A percentile compares a stretch with the other conserved stretches of the same genome.
Conservation (phyloP, 1,284 basidiomycete species). For the Anthracocystis walkeri region DNA sequence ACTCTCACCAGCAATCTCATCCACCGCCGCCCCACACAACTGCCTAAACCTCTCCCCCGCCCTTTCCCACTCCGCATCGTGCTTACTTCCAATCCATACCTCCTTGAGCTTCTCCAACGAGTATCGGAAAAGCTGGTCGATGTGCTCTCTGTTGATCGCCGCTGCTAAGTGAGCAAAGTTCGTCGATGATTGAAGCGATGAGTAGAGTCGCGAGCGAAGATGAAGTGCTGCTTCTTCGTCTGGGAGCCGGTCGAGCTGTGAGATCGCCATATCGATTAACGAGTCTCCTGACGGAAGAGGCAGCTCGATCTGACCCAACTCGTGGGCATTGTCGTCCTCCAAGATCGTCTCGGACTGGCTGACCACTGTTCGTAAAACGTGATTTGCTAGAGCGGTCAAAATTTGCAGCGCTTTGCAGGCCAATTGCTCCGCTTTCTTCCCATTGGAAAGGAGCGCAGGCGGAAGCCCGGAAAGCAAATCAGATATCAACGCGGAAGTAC, state of each 20-base stretch:
- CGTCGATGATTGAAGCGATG: constrained; percentile 2
- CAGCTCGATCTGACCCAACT: constrained; percentile 18
- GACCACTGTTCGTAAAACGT: constrained; percentile 28
- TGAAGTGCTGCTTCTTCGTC: constrained; percentile 15
- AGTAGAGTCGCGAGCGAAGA: constrained; percentile 22
- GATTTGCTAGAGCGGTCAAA: constrained; percentile 41
- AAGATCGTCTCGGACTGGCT: constrained; percentile 35
- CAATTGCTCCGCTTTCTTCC: constrained; percentile 10
- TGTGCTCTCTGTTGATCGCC: constrained; percentile 12
- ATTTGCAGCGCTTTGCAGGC: constrained; percentile 32
- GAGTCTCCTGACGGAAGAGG: constrained; percentile 7
- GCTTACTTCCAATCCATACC: constrained; percentile 28
- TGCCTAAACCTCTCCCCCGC: constrained; percentile 8
- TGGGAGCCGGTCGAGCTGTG: constrained; percentile 26
- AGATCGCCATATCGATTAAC: constrained; percentile 29
- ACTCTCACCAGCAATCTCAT: constrained; percentile 30
- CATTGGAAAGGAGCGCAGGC: background rate
- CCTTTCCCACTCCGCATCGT: constrained; percentile 5
- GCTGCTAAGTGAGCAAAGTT: constrained; percentile 6
- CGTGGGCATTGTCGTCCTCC: constrained; percentile 22
- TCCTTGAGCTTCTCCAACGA: constrained; percentile 16
- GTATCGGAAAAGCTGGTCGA: constrained; percentile 25
- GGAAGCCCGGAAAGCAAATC: constrained; percentile 23
- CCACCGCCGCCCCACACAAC: constrained; percentile 25
- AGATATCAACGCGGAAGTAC: constrained; percentile 18